phyloP scores from a whole-genome alignment of 2,329 filamentous ascomycete genomes.

The Lasiodiplodia citricola region DNA sequence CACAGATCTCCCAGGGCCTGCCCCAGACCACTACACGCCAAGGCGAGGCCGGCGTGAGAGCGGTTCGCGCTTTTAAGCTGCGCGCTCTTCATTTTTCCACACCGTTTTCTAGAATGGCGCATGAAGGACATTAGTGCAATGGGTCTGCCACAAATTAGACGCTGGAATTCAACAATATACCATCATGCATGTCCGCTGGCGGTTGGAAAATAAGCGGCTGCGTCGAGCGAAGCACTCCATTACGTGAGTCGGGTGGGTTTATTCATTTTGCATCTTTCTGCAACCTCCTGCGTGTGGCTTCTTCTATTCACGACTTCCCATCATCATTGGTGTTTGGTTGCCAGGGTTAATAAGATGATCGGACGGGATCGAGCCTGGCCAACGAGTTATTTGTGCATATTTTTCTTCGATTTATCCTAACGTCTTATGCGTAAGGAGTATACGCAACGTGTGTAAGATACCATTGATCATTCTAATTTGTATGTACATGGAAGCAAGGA shows the following conservation, averaged over 20 bases:
- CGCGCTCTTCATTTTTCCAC: background rate
- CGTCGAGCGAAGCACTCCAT: background rate
- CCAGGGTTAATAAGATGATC: conserved; percentile 6
- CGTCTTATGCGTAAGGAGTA: background rate
- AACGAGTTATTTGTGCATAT: background rate
- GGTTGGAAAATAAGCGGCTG: background rate
- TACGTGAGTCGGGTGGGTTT: background rate
- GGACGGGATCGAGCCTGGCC: background rate
- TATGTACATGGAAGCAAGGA: background rate
- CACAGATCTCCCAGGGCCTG: conserved; percentile 36
- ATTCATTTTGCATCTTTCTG: background rate
- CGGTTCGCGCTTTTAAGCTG: background rate
- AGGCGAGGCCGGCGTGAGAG: conserved; percentile 17
- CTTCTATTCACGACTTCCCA: background rate
- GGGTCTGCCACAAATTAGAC: background rate
- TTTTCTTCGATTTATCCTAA: background rate
- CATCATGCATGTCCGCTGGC: background rate
- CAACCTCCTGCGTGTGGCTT: background rate
- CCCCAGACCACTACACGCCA: conserved; percentile 16
- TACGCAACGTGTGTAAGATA: conserved; percentile 16
- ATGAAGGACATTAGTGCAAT: background rate
- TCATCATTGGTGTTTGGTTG: background rate
- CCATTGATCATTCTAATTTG: background rate
- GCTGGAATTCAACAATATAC: conserved; percentile 1
- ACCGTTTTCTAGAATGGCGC: background rate